Evolutionary conservation across 2,329 filamentous ascomycete species (phyloP).

Genomic region (Fusarium proliferatum): DNA sequence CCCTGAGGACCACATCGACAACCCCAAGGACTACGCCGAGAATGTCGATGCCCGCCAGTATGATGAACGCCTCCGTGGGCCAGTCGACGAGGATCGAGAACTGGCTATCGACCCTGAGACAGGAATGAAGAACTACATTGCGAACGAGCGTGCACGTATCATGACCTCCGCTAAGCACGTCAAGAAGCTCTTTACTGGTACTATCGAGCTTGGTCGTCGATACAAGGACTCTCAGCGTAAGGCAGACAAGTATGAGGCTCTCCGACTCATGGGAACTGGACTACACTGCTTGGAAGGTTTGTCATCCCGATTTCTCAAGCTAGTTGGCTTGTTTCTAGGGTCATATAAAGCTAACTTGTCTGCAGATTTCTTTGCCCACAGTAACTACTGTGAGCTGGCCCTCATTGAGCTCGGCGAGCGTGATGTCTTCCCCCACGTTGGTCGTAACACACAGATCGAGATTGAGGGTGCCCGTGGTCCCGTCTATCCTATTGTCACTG

Average conservation of each 20-base stretch:
- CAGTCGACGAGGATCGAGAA: constrained; percentile 82
- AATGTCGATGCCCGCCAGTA: constrained; percentile 87
- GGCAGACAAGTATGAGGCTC: constrained; percentile 85
- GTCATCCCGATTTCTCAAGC: constrained; percentile 17
- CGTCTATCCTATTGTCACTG: constrained; percentile 87
- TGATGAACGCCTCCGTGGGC: constrained; percentile 82
- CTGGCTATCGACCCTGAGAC: constrained; percentile 80
- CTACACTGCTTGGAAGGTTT: constrained; percentile 86
- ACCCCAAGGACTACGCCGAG: constrained; percentile 89
- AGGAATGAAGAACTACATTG: constrained; percentile 94
- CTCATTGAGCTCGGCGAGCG: constrained; percentile 87
- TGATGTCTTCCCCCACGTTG: constrained; percentile 88
- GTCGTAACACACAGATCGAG: constrained; percentile 75
- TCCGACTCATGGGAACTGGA: constrained; percentile 87
- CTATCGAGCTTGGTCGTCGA: constrained; percentile 81
- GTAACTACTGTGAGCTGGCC: constrained; percentile 90
- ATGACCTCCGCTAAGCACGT: constrained; percentile 85
- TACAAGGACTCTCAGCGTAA: constrained; percentile 69
- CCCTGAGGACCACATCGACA: constrained; percentile 80
- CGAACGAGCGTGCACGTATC: constrained; percentile 81
- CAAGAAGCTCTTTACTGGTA: constrained; percentile 76
- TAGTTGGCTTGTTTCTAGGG: neutral
- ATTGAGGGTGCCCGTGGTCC: constrained; percentile 72
- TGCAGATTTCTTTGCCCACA: constrained; percentile 88
- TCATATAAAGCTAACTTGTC: constrained; percentile 13